These are phyloP conservation scores for Rhododendron williamsianum DNA, from an alignment of 148 eudicot species.

Conservation along the genomic window DNA sequence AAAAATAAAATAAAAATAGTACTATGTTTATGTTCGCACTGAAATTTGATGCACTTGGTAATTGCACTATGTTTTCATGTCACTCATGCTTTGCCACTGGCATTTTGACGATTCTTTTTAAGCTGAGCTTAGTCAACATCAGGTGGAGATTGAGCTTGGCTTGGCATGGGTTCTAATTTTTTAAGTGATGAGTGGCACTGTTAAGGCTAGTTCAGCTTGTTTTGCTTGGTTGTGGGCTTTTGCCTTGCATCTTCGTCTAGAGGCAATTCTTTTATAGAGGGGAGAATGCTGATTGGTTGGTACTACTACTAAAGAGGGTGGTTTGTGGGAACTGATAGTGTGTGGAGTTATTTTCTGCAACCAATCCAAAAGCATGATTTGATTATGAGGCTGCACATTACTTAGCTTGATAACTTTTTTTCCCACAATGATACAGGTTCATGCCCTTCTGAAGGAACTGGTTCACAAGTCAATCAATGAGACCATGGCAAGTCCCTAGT, in stretches of 20 bases:
- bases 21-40: background rate
- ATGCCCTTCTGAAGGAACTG: slow-evolving; percentile 78
- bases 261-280: background rate
- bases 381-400: slow-evolving; percentile 7
- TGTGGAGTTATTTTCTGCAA: background rate
- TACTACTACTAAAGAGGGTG: background rate
- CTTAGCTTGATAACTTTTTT: slow-evolving; percentile 19
- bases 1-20: too few relatives aligned
- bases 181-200: background rate
- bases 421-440: slow-evolving; percentile 53
- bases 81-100: background rate
- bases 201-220: background rate
- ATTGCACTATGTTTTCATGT: background rate
- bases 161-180: background rate
- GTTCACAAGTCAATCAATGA: slow-evolving; percentile 82
- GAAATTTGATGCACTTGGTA: background rate
- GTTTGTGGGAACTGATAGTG: background rate
- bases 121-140: background rate
- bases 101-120: background rate
- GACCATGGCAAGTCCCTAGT: slow-evolving; percentile 52
- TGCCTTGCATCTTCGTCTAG: background rate
- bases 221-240: background rate
- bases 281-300: background rate
- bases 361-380: background rate
- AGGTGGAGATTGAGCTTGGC: background rate